Base-by-base conservation (phyloP, 2,329 filamentous ascomycete genomes). In the Botrytis porri region DNA sequence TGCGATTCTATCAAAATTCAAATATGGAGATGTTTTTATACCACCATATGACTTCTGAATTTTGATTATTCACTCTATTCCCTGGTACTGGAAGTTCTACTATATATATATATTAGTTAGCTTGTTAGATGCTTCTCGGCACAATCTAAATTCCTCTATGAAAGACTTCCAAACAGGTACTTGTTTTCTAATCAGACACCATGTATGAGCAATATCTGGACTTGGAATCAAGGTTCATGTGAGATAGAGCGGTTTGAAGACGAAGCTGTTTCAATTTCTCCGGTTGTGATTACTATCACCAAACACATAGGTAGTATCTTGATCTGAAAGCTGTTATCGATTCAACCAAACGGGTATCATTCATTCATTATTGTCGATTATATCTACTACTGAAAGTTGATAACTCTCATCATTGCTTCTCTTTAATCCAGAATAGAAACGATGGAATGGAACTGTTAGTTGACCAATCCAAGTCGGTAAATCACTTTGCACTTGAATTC, bases 351-450 rank as follows among this genome's bases (percentile, higher is more conserved):
- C 18, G n/a, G 18, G 54, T 35, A 12, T 18, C 3, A 22, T 59
- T 20, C 18, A 32, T 59, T 59, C 5, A 35, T 35, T 0, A 12
- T 32, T 22, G 54, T 59, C 25, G 16, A 32, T 59, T 22, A 2
- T 5, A 1, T 35, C 0, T 35, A 5, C 3, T 0, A 6, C 18
- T 1, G 29, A 59, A 10, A 0, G 5, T 20, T 32, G 29, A 18
- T 5, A 0, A 10, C 20, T 32, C 7, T n/a, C 25, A 54, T 32
- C 8, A 9, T 32, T 59, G 1, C 7, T 14, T 8, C 16, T 32
- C 29, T 0, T 32, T 1, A 51, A n/a, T 6, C 25, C 12, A 6
- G 2, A 7, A 51, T 3, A 25, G 2, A 6, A 14, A n/a, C 25
- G n/a, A 7, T 10, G 5, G 48, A 51, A 51, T 16, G 20, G 12